phyloP scores from a whole-genome alignment of 352 stramenopile genomes.

The Lagenidium giganteum region DNA sequence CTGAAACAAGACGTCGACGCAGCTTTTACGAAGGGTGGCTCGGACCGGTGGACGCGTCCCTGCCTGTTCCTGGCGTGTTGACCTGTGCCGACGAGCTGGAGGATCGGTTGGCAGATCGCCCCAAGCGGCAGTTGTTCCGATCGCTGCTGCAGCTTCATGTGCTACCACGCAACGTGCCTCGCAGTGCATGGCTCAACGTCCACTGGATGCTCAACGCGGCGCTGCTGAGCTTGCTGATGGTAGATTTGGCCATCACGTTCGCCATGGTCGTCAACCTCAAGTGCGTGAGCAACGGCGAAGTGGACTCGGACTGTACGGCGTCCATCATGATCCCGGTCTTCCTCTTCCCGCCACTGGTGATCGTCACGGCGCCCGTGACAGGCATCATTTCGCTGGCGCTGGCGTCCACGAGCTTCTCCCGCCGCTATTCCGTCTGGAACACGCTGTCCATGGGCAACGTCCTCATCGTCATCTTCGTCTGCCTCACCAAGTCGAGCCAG shows the following conservation, averaged over 20 bases:
- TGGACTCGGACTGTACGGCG: constrained; percentile 65
- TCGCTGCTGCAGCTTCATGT: constrained; percentile 44
- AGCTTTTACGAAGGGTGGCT: constrained; percentile 71
- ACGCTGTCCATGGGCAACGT: constrained; percentile 75
- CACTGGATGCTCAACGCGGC: constrained; percentile 69
- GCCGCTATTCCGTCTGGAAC: constrained; percentile 77
- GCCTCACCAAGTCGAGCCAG: constrained; percentile 53
- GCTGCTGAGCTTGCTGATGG: constrained; percentile 59
- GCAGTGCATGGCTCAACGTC: constrained; percentile 43
- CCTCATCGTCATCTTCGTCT: constrained; percentile 56
- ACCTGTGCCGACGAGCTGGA: constrained; percentile 65
- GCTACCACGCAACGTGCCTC: constrained; percentile 50
- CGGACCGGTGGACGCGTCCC: constrained; percentile 60
- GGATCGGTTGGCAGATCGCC: constrained; percentile 43
- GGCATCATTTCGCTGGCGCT: constrained; percentile 70
- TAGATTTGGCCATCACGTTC: constrained; percentile 76
- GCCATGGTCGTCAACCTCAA: constrained; percentile 77
- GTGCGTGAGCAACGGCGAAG: constrained; percentile 66
- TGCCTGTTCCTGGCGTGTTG: constrained; percentile 65
- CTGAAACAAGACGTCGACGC: constrained; percentile 22
- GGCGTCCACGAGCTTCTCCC: constrained; percentile 61
- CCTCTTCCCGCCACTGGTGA: constrained; percentile 56
- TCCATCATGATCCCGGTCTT: constrained; percentile 70
- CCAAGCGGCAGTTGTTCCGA: constrained; percentile 27
- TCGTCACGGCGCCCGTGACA: constrained; percentile 69